Conservation (phyloP, 2,329 filamentous ascomycete genomes). For the Dactylellina haptotyla region DNA sequence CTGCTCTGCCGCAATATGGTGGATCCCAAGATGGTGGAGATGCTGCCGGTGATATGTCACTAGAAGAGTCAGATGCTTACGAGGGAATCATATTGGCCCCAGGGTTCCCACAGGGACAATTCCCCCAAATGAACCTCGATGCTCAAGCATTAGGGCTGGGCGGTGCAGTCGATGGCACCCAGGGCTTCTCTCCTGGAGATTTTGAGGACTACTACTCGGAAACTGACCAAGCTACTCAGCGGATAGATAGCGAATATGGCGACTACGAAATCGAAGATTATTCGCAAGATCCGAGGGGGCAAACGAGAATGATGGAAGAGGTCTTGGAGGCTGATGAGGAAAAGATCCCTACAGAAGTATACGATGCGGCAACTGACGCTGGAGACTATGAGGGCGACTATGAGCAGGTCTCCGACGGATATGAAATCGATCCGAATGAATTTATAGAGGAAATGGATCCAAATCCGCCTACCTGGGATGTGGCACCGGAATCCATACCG, state of each 20-base stretch:
- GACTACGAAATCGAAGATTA: neutral
- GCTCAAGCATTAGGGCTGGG: too few relatives aligned
- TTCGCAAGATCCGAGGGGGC: neutral
- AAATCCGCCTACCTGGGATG: neutral
- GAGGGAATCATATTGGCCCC: neutral
- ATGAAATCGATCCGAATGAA: neutral
- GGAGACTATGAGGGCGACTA: neutral
- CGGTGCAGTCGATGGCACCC: too few relatives aligned
- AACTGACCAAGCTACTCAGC: too few relatives aligned
- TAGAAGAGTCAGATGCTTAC: neutral
- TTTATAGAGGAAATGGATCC: neutral
- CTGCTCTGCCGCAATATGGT: conserved; percentile 14
- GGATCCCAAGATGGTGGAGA: conserved; percentile 6
- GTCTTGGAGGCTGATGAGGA: neutral
- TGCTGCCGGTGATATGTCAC: neutral
- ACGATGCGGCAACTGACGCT: neutral
- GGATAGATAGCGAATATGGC: too few relatives aligned
- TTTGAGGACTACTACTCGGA: neutral
- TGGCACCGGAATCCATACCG: neutral
- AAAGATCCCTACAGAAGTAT: neutral
- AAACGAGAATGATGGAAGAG: neutral
- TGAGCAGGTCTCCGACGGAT: neutral
- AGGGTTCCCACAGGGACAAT: neutral
- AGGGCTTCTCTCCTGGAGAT: too few relatives aligned
- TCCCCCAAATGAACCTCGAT: too few relatives aligned